Percentiles rank a stretch among this genome's conserved stretches.
phyloP scores from a whole-genome alignment of 73 alveolate genomes.

The Effrenium voratum region DNA sequence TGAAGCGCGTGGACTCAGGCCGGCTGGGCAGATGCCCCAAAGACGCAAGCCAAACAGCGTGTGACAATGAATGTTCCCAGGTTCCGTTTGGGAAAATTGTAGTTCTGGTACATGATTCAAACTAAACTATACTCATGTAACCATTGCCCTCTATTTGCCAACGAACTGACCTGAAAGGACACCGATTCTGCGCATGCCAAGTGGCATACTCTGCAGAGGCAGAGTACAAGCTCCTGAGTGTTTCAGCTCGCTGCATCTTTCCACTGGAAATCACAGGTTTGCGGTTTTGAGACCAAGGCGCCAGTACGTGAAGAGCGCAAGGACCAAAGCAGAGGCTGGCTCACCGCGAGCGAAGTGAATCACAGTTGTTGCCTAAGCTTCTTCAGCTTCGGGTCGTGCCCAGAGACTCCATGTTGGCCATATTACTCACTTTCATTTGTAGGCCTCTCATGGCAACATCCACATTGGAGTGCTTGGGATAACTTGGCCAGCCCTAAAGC shows the following conservation, averaged over 20 bases:
- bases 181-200: not conserved
- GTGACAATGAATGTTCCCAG: too few species aligned
- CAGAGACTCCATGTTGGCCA: too few species aligned
- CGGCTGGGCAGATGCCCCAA: too few species aligned
- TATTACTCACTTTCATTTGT: too few species aligned
- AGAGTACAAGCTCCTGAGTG: constrained; percentile 40
- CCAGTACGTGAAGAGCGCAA: constrained; percentile 71
- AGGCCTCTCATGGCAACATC: too few species aligned
- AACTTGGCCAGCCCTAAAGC: too few species aligned
- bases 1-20: constrained; percentile 83
- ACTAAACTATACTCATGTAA: too few species aligned
- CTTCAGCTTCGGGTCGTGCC: too few species aligned
- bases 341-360: constrained; percentile 61
- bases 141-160: not conserved
- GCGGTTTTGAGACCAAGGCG: not conserved
- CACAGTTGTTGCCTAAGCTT: constrained; percentile 36
- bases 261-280: not conserved
- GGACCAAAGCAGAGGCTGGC: constrained; percentile 27
- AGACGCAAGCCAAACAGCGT: too few species aligned
- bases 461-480: too few species aligned
- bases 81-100: too few species aligned
- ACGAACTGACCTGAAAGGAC: not conserved
- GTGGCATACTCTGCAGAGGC: constrained; percentile 79
- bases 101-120: too few species aligned
- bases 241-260: not conserved